Conservation (phyloP, 2,329 filamentous ascomycete species). For the Exophiala sp. region DNA sequence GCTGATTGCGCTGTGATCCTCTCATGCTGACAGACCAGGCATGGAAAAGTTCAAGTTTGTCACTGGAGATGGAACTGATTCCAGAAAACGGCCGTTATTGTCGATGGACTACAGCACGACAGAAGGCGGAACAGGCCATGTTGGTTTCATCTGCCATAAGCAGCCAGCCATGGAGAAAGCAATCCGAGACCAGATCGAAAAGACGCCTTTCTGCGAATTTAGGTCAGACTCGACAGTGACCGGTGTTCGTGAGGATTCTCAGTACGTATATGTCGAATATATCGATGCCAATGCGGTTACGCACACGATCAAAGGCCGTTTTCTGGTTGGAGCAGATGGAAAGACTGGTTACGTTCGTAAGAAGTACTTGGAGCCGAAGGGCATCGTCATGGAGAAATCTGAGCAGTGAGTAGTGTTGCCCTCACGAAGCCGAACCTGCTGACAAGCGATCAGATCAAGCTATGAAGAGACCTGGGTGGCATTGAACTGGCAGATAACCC, state of each 20-base stretch:
- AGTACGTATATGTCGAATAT: constrained; percentile 15
- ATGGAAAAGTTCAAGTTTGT: constrained; percentile 25
- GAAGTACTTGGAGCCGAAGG: constrained; percentile 31
- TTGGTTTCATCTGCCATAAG: constrained; percentile 33
- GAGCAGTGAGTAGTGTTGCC: constrained; percentile 16
- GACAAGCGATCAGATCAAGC: constrained; percentile 17
- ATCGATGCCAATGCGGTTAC: constrained; percentile 21
- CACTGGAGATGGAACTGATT: constrained; percentile 15
- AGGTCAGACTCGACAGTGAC: constrained; percentile 18
- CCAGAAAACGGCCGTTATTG: constrained; percentile 22
- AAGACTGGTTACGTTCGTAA: constrained; percentile 35
- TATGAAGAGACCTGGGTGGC: constrained; percentile 34
- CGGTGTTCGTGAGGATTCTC: constrained; percentile 12
- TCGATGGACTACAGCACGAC: constrained; percentile 24
- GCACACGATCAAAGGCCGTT: constrained; percentile 27
- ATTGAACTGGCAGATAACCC: constrained; percentile 30
- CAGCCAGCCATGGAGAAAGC: constrained; percentile 32
- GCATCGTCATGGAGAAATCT: constrained; percentile 24
- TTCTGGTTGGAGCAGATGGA: constrained; percentile 32
- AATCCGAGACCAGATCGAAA: constrained; percentile 21
- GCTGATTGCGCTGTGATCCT: neutral
- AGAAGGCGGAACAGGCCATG: constrained; percentile 32
- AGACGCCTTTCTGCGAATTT: constrained; percentile 14
- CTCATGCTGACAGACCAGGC: constrained; percentile 11
- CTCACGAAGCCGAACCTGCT: neutral